Conservation (phyloP, 2,329 filamentous ascomycete genomes). For the Erysiphe pulchra region DNA sequence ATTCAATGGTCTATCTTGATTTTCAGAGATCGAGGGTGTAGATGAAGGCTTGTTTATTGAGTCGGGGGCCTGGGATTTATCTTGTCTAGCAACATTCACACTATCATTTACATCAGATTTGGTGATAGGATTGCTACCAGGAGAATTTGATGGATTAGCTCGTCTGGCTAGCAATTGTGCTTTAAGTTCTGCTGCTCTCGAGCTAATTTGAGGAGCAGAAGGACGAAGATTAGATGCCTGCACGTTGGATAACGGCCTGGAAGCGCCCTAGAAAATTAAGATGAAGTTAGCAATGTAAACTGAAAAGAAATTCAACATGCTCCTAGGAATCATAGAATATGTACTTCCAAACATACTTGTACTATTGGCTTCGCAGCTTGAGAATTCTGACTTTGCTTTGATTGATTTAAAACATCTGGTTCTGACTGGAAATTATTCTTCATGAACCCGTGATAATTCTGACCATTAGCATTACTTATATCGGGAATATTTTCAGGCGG, state of each 20-base stretch:
- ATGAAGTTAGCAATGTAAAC: neutral
- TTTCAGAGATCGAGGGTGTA: slow-evolving; percentile 4
- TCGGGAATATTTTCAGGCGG: neutral
- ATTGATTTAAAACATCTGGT: slow-evolving; percentile 6
- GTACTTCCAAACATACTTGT: slow-evolving; percentile 6
- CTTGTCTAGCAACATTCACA: slow-evolving; percentile 1
- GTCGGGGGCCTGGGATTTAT: slow-evolving; percentile 1
- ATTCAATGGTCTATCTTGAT: slow-evolving; percentile 6
- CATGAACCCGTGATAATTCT: slow-evolving; percentile 4
- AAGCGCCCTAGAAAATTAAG: neutral
- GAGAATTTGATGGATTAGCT: slow-evolving; percentile 6
- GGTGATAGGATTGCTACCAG: slow-evolving; percentile 5
- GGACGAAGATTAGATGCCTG: slow-evolving; percentile 3
- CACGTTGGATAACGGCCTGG: neutral
- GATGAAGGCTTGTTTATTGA: slow-evolving; percentile 5
- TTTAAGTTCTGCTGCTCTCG: slow-evolving; percentile 12
- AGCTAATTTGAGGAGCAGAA: slow-evolving; percentile 9
- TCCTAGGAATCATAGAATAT: neutral
- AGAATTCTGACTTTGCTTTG: slow-evolving; percentile 8
- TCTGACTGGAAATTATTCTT: slow-evolving; percentile 6
- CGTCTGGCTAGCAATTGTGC: slow-evolving; percentile 10
- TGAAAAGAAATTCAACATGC: neutral
- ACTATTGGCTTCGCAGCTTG: slow-evolving; percentile 2
- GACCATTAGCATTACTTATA: neutral
- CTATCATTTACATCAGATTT: neutral